Evolutionary conservation across 805 yeast species (phyloP).

Genomic region (Brettanomyces sp.): DNA sequence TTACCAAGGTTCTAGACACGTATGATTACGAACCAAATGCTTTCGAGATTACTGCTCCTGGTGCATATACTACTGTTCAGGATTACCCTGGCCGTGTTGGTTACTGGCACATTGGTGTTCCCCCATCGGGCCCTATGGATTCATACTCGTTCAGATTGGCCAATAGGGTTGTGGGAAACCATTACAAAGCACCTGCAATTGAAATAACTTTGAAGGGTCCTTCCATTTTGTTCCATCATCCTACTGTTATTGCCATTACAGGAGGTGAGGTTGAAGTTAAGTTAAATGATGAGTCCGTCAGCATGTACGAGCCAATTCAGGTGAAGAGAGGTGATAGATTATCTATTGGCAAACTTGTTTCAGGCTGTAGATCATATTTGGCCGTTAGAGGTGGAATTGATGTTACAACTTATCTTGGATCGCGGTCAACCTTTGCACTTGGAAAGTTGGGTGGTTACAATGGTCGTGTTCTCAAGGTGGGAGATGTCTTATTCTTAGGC

Average conservation of each 20-base stretch:
- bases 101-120: slow-evolving; percentile 90
- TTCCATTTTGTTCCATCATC: slow-evolving; percentile 72
- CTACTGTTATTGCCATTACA: slow-evolving; percentile 67
- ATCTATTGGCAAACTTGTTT: slow-evolving; percentile 66
- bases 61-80: slow-evolving; percentile 93
- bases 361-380: slow-evolving; percentile 85
- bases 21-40: slow-evolving; percentile 76
- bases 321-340: slow-evolving; percentile 70
- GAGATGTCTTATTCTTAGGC: slow-evolving; percentile 85
- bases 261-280: slow-evolving; percentile 74
- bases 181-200: slow-evolving; percentile 73
- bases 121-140: slow-evolving; percentile 99
- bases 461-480: slow-evolving; percentile 84
- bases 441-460: slow-evolving; percentile 92
- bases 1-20: slow-evolving; percentile 79
- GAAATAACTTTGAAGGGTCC: slow-evolving; percentile 90
- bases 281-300: slow-evolving; percentile 47
- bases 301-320: slow-evolving; percentile 65
- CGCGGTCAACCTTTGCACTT: slow-evolving; percentile 92
- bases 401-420: slow-evolving; percentile 87
- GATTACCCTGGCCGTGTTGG: slow-evolving; percentile 89
- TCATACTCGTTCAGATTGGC: slow-evolving; percentile 82
- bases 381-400: slow-evolving; percentile 91
- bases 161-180: slow-evolving; percentile 85
- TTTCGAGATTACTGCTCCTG: slow-evolving; percentile 77